Base-by-base conservation (phyloP, 495 filamentous ascomycete genomes). In the Daldinia grandis region DNA sequence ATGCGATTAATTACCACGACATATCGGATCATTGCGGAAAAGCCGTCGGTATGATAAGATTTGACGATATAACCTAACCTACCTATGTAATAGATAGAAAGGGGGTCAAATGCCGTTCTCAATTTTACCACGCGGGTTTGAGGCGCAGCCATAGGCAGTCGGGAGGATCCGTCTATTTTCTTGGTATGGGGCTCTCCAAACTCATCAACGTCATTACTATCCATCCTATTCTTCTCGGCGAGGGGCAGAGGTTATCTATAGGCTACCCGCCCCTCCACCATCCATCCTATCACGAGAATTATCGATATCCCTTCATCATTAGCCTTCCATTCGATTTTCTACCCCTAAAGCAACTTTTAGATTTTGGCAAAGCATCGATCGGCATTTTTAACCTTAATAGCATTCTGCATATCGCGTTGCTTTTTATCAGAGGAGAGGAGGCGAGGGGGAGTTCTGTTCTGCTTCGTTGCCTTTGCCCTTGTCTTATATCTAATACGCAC, bases 11-110 rank as follows among this genome's bases (percentile, higher is more conserved):
- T 86, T 24, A 85, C 86, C 6, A 89, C 87, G 27, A 88, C 85
- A 58, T 89, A 89, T 59, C 86, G 87, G 66, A 83, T 88, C 68
- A 82, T 89, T 58, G 87, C 87, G 8, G 83, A 85, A 78, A 89
- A 89, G 76, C 87, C 86, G 12, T 61, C 58, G 30, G 69, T 49
- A 67, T 73, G 68, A 68, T 63, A 50, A 73, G 31, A 61, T 9
- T 17, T 47, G 50, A 44, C 25, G 33, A 40, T 21, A 4, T 0
- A 17, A 5, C n/a, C n/a, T n/a, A n/a, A n/a, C n/a, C n/a, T n/a
- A n/a, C n/a, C n/a, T n/a, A n/a, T n/a, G 3, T 30, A 33, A 49
- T 35, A 25, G 35, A 44, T 19, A 33, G 51, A 27, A 58, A 53
- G 10, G 28, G 28, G 17, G 3, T 17, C n/a, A 35, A 61, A 47